These are phyloP conservation scores for Kernera saxatilis DNA, from an alignment of 345 rosid genomes.

Conservation along the genomic window DNA sequence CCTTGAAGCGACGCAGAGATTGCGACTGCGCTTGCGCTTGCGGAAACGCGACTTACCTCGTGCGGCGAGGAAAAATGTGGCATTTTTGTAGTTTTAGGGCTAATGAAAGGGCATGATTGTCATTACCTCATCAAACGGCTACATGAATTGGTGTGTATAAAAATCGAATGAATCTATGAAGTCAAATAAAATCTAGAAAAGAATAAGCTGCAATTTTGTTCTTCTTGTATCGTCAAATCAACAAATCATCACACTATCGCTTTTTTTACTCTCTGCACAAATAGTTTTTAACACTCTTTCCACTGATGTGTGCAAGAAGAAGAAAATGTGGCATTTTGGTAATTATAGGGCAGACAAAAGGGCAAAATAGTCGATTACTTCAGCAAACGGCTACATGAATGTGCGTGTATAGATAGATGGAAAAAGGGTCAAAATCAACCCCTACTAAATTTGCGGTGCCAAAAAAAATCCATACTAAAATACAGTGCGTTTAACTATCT, in stretches of 20 bases:
- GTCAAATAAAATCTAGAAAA: background rate
- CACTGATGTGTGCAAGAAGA: too few relatives aligned
- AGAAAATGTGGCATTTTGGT: too few relatives aligned
- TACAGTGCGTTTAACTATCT: too few relatives aligned
- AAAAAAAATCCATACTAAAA: too few relatives aligned
- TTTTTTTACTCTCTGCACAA: too few relatives aligned
- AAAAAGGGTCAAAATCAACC: too few relatives aligned
- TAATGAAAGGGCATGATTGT: background rate
- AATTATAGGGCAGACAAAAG: too few relatives aligned
- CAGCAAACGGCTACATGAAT: too few relatives aligned
- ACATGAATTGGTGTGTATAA: background rate
- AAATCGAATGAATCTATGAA: background rate
- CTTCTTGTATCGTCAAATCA: background rate
- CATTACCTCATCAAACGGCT: background rate
- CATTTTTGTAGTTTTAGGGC: background rate
- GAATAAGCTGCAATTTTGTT: background rate
- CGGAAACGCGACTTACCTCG: background rate
- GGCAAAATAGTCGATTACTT: too few relatives aligned
- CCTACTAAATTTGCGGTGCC: too few relatives aligned
- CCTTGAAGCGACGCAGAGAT: background rate
- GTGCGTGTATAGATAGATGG: too few relatives aligned
- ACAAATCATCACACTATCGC: background rate
- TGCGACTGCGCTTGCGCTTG: background rate
- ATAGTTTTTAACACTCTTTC: too few relatives aligned
- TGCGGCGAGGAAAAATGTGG: background rate